Evolutionary conservation across 345 rosid genomes (phyloP), one percentile per base, ranked within the genome.

Genomic region (Microcos paniculata): DNA sequence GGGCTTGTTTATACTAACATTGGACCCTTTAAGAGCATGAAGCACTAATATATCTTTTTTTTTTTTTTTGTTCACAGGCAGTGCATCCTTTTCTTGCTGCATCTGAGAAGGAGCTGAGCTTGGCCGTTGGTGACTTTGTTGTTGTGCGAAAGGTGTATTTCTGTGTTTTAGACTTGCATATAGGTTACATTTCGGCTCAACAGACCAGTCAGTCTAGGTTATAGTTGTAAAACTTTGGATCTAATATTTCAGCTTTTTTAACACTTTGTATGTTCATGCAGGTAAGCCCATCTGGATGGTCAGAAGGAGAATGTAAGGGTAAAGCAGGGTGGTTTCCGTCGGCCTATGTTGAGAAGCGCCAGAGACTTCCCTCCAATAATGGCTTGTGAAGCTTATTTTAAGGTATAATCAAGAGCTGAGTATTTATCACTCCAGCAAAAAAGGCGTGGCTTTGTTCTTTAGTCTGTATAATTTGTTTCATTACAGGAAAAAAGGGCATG

Each of bases 321-420:
- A 87, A 80, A 85, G 93, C 98, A 23, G 99, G 99, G 74, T 93
- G 99, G 99, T 93, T 95, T 77, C 98, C 98, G 38, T 89, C 91
- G 45, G 89, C 90, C 31, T 91, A 84, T 62, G 92, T 91, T 66
- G 99, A 91, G 84, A 93, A 87, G 83, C 93, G 99, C 68, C 96
- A 90, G 82, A 88, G 94, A 77, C 79, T 95, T 79, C 93, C 98
- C 3, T 76, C 88, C 42, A 79, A 58, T 77, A 85, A 88, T 85
- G 52, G 71, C 80, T 56, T 52, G 84, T 77, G 82, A 90, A 83
- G 88, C 70, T 55, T 88, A 79, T 78, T 35, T 35, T 86, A 80
- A 84, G 48, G 61, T 42, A 19, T 70, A 49, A 69, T 49, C 58
- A 49, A 1, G 72, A 28, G 8, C 48, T 19, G 2, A 69, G 58